Base-by-base conservation (phyloP, 1,139 yeast genomes). In the Suhomyces coccinellae region DNA sequence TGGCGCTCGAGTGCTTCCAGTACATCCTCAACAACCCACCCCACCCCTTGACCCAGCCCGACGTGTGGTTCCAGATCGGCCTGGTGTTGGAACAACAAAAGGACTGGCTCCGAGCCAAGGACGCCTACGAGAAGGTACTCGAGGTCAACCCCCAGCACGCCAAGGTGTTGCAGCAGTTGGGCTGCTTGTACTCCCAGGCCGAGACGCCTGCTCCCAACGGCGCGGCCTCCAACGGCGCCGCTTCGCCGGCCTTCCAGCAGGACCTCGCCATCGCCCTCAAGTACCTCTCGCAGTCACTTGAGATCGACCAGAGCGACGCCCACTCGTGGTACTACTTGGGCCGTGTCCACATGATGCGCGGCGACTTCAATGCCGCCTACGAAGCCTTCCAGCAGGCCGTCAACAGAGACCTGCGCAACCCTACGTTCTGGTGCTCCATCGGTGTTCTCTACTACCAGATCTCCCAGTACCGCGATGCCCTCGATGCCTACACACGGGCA, bases 341-440 rank as follows among this genome's bases (percentile, higher is more conserved):
- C 38, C 81, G 98, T 54, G 96, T 95, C 52, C 96, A 93, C 70
- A 91, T 93, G 98, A 86, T 95, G 39, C 81, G 95, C 58, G 91
- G 89, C 52, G 96, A 91, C 65, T 93, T 90, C 71, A 86, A 93
- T 54, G 91, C 95, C 42, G 98, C 99, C 3, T 93, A 93, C 66
- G 98, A 93, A 63, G 95, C 98, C 0, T 93, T 93, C 78, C 99
- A 93, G 70, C 98, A 91, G 65, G 99, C 99, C 7, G 99, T 93
- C 45, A 93, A 93, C 66, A 80, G 97, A 50, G 99, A 93, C 65
- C 86, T 95, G 28, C 79, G 97, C 62, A 93, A 93, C 65, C 98
- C 99, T 46, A 93, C 97, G 2, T 93, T 93, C 71, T 93, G 99
- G 99, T 93, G 99, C 66, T 89, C 97, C 27, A 93, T 93, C 61